phyloP scores from a whole-genome alignment of 805 yeast genomes.

The Phaffomyces thermotolerans region DNA sequence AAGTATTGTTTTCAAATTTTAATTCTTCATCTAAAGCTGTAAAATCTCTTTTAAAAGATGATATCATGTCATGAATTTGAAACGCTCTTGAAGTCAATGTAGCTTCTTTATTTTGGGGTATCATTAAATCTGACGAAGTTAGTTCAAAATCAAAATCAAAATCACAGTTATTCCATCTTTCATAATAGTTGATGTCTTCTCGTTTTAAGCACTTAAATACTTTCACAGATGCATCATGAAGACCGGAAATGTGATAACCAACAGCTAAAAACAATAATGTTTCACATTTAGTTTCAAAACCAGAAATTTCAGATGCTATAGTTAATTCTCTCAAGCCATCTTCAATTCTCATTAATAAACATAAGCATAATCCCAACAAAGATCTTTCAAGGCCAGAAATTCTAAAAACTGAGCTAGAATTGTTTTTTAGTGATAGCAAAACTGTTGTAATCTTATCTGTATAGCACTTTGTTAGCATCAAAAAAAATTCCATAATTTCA shows the following conservation, averaged over 20 bases:
- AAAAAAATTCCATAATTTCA: no score
- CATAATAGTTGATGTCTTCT: no score
- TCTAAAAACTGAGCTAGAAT: neutral
- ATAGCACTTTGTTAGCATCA: no score
- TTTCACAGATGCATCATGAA: neutral
- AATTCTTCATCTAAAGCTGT: neutral
- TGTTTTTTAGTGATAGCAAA: neutral
- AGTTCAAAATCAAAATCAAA: neutral
- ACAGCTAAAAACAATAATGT: neutral
- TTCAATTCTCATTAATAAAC: neutral
- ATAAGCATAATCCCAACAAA: conserved; percentile 1
- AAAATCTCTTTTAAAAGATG: neutral
- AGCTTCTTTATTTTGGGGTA: neutral
- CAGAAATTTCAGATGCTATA: conserved; percentile 1
- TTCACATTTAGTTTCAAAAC: neutral
- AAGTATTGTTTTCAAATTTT: neutral
- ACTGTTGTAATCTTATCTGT: neutral
- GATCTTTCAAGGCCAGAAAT: neutral
- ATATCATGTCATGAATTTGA: neutral
- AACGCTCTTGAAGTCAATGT: neutral
- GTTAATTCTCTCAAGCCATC: conserved; percentile 5
- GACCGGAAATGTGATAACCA: neutral
- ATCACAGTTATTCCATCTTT: no score
- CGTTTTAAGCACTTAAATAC: neutral
- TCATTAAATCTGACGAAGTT: neutral